Evolutionary conservation across 768 basidiomycete genomes (phyloP), one percentile per base, ranked within the genome.

Genomic region (Hygrophoropsis aurantiaca): DNA sequence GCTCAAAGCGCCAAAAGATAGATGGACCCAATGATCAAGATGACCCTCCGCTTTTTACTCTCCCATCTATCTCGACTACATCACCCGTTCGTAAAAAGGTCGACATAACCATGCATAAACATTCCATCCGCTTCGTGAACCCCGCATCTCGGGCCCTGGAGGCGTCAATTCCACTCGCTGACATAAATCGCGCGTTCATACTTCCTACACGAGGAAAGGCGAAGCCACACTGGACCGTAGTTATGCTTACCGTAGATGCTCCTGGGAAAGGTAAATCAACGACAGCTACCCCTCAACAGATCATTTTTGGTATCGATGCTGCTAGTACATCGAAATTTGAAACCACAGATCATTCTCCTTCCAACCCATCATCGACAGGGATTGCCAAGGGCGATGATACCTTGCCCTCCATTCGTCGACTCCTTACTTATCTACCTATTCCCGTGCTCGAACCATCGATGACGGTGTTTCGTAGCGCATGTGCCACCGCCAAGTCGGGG

Each of bases 31-130:
- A 38, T 2, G 53, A 51, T 23, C 57, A 52, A 6, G 67, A 72
- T 25, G 79, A 79, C 27, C 57, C 64, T 0, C 77, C 82, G 1
- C 47, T 77, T 9, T 83, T 78, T 64, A 79, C 82, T 2, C 67
- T 90, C 1, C 80, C 85, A 33, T 66, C 81, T 15, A 65, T 90
- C 34, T 88, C 87, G 23, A 70, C 76, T n/a, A 80, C 84, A 10
- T 81, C 87, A 0, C 88, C 88, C 10, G 63, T 90, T 42, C 82
- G 89, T 42, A 88, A 86, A 68, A 89, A 87, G 52, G 77, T 85
- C 32, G 80, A 90, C 56, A 74, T 89, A 55, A 76, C 77, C 3
- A 65, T 87, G 32, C 73, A 81, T 56, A 56, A 69, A 18, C 62
- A 68, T 16, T 68, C 78, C 5, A 70, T 90, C 46, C 71, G 69